Percentiles rank a stretch among this genome's conserved stretches.
These are phyloP conservation scores for Cardamine chenopodiifolia DNA, from an alignment of 345 rosid genomes.

Conservation along the genomic window DNA sequence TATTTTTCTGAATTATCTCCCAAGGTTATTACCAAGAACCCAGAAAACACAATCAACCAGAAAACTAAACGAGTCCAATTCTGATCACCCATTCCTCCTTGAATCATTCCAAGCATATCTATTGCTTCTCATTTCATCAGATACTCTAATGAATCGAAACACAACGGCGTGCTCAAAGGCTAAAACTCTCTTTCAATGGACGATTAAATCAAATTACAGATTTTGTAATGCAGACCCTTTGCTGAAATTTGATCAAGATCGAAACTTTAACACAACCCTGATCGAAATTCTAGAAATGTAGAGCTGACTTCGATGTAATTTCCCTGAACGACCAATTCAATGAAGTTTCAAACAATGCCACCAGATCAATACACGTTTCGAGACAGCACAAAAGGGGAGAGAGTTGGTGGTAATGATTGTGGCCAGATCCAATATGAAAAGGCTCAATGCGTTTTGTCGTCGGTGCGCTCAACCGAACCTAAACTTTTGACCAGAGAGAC, in stretches of 20 bases:
- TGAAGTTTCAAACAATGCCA: conserved; percentile 8
- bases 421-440: conserved; percentile 33
- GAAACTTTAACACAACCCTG: conserved; percentile 36
- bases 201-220: background rate
- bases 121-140: conserved; percentile 50
- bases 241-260: conserved; percentile 34
- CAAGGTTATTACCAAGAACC: conserved; percentile 46
- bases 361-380: conserved; percentile 19
- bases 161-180: background rate
- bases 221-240: conserved; percentile 11
- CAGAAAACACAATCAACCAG: conserved; percentile 47
- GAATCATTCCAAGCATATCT: conserved; percentile 35
- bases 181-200: conserved; percentile 1
- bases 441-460: conserved; percentile 31
- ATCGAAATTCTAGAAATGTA: conserved; percentile 17
- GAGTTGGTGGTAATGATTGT: conserved; percentile 40
- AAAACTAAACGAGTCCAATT: conserved; percentile 32
- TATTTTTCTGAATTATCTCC: conserved; percentile 46
- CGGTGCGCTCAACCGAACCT: conserved; percentile 38
- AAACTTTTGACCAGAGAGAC: conserved; percentile 42
- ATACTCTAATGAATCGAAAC: background rate
- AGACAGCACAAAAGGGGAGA: conserved; percentile 38
- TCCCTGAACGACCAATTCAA: conserved; percentile 20
- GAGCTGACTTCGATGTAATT: conserved; percentile 36
- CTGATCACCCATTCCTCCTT: conserved; percentile 45